These are phyloP conservation scores for Kodamaea leandrae DNA, from an alignment of 805 yeast genomes.

Conservation along the genomic window DNA sequence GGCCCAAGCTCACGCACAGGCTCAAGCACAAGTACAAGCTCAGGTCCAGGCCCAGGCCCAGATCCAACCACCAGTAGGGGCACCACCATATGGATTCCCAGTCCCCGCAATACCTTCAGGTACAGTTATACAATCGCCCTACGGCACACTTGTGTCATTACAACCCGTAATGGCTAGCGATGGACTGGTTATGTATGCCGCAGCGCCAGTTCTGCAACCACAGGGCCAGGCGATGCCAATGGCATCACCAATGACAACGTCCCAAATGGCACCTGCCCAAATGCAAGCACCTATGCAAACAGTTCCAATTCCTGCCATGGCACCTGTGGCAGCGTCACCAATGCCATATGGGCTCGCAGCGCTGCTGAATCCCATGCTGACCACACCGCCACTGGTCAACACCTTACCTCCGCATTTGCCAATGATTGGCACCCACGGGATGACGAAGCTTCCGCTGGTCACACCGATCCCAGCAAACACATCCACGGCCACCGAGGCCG, in stretches of 20 bases:
- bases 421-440: neutral
- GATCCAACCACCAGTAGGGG: neutral
- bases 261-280: constrained; percentile 3
- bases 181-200: constrained; percentile 14
- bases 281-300: constrained; percentile 8
- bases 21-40: constrained; percentile 1
- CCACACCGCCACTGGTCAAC: neutral
- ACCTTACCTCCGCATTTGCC: neutral
- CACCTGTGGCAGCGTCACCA: neutral
- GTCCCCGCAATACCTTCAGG: constrained; percentile 8
- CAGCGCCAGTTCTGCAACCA: constrained; percentile 9
- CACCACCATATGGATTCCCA: constrained; percentile 5
- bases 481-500: constrained; percentile 12
- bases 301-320: neutral
- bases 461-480: constrained; percentile 14
- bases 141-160: constrained; percentile 10
- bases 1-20: constrained; percentile 4
- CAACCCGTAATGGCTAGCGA: constrained; percentile 15
- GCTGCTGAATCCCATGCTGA: neutral
- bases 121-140: constrained; percentile 4
- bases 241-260: too few species aligned
- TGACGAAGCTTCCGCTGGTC: constrained; percentile 10
- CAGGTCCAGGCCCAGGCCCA: constrained; percentile 4
- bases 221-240: constrained; percentile 5
- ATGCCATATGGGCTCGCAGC: constrained; percentile 6